Evolutionary conservation across 257 asterid genomes (phyloP), one percentile per base, ranked within the genome.

Genomic region (Solanum sitiens): DNA sequence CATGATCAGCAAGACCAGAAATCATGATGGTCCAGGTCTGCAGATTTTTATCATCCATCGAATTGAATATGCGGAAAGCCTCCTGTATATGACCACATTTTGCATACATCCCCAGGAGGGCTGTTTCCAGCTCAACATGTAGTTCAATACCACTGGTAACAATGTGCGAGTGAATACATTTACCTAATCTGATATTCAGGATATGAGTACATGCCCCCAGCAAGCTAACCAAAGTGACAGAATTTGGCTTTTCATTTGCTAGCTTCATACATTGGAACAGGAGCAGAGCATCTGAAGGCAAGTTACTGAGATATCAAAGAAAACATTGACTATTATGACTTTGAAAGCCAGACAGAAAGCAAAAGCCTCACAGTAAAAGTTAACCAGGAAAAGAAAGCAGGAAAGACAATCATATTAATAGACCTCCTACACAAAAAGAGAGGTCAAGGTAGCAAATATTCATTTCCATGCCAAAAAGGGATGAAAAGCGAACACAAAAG

Each of bases 101-200:
- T 42, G 97, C 93, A 75, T 95, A 93, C 94, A 94, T 90, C 87
- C 90, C 92, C 15, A 93, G 89, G 47, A 95, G 94, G 87, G 98
- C 94, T 14, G 98, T 95, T 45, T 91, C 96, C 79, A 95, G 89
- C 47, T 68, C 91, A 79, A 93, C 95, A 35, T 91, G 89, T n/a
- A 91, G 42, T 73, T 91, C 93, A 20, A 90, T 83, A 47, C 92
- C 92, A 21, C 88, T 91, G 27, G 91, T 85, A 67, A 95, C 56
- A 85, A 93, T 91, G 87, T 92, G 85, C 16, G 95, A 88, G 77
- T 95, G 97, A 84, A 95, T 87, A 89, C 93, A 92, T 86, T 88
- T 91, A 80, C 96, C 97, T 6, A 93, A 92, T 45, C 92, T 90
- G 91, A 84, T 32, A 83, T 90, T 90, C 85, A 95, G 92, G 88